phyloP scores from a whole-genome alignment of 78 protist genomes.

The Polysphondylium violaceum region DNA sequence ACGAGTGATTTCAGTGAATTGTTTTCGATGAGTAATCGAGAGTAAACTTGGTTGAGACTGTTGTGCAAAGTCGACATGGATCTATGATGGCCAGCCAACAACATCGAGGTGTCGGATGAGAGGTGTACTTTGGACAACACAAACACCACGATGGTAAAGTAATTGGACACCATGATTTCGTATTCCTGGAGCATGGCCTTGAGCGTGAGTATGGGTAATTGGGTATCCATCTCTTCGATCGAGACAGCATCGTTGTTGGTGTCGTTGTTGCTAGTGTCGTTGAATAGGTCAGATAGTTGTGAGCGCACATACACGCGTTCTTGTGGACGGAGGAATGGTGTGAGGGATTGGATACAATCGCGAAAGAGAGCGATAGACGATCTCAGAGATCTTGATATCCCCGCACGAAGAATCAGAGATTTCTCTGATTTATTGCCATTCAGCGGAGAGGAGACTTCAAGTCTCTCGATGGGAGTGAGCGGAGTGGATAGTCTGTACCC shows the following conservation, averaged over 20 bases:
- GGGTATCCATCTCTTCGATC: not conserved
- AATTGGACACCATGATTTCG: conserved; percentile 43
- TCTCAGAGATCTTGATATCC: conserved; percentile 16
- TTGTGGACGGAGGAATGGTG: not conserved
- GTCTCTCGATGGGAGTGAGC: conserved; percentile 30
- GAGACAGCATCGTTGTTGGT: too few species aligned
- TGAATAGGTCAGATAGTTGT: not conserved
- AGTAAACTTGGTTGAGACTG: not conserved
- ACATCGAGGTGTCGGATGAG: not conserved
- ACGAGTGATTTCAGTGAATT: conserved; percentile 14
- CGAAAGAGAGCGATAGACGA: not conserved
- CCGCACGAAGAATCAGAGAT: conserved; percentile 19
- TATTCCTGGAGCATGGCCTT: conserved; percentile 44
- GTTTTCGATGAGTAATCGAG: conserved; percentile 10
- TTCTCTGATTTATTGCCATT: conserved; percentile 14
- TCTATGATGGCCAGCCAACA: not conserved
- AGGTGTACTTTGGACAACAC: not conserved
- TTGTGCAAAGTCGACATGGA: not conserved
- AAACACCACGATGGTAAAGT: conserved; percentile 17
- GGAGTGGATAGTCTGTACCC: conserved; percentile 71
- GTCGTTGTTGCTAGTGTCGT: not conserved
- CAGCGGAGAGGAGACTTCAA: not conserved
- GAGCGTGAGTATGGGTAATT: conserved; percentile 20
- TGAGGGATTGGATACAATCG: not conserved
- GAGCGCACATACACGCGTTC: not conserved